phyloP scores from a whole-genome alignment of 495 filamentous ascomycete genomes.

The Lentithecium fluviatile region DNA sequence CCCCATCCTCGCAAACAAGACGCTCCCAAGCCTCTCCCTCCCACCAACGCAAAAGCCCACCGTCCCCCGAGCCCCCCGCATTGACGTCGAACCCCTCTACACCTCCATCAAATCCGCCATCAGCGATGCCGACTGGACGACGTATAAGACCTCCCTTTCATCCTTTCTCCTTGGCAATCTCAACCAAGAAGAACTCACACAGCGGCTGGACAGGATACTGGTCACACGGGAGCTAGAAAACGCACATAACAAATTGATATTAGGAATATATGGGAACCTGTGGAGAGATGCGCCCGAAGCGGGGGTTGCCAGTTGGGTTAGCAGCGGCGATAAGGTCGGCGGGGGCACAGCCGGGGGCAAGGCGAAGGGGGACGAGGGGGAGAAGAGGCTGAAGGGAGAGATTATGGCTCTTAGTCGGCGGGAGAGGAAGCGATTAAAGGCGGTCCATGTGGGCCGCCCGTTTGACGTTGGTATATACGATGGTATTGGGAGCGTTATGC shows the following conservation, averaged over 20 bases:
- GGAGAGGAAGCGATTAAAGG: conserved; percentile 85
- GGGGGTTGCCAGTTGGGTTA: conserved; percentile 92
- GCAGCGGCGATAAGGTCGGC: conserved; percentile 88
- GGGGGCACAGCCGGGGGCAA: conserved; percentile 70
- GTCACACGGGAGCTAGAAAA: conserved; percentile 48
- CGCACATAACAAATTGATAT: conserved; percentile 86
- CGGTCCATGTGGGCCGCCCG: conserved; percentile 52
- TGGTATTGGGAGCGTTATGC: conserved; percentile 21
- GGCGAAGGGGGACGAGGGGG: conserved; percentile 71
- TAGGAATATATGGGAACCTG: conserved; percentile 81
- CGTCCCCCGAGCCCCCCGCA: conserved; percentile 55
- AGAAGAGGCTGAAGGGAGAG: conserved; percentile 86
- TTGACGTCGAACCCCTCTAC: conserved; percentile 89
- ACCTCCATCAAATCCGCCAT: conserved; percentile 78
- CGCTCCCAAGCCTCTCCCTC: conserved; percentile 26
- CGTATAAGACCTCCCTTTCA: conserved; percentile 80
- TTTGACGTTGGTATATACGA: conserved; percentile 30
- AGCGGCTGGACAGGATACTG: conserved; percentile 69
- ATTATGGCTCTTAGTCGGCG: conserved; percentile 87
- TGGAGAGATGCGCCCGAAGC: conserved; percentile 85
- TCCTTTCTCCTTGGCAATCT: conserved; percentile 80
- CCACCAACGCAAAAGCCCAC: conserved; percentile 29
- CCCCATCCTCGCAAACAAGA: conserved; percentile 34
- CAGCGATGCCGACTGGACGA: conserved; percentile 73
- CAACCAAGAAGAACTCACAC: conserved; percentile 79